These are phyloP conservation scores for Colletotrichum sp. DNA, from an alignment of 2,329 filamentous ascomycete species.

Conservation along the genomic window DNA sequence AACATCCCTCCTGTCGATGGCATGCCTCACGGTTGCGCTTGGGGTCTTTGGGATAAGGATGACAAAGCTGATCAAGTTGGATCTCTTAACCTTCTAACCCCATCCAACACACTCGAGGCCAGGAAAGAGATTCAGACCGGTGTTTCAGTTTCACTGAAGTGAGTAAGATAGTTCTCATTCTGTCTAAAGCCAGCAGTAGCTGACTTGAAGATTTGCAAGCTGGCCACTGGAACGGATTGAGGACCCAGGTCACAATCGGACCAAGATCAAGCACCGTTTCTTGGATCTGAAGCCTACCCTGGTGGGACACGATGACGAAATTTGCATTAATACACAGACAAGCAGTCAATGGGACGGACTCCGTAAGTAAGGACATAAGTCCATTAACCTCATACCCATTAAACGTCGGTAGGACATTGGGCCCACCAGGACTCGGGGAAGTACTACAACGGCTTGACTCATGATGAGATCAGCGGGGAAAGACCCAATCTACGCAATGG, in stretches of 20 bases:
- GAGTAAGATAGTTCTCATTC: not conserved
- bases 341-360: not conserved
- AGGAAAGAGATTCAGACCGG: not conserved
- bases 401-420: not conserved
- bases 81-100: not conserved
- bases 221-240: not conserved
- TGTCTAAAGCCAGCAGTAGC: not conserved
- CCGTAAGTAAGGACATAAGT: not conserved
- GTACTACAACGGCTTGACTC: not conserved
- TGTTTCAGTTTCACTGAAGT: not conserved
- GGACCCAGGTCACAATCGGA: not conserved
- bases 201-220: not conserved
- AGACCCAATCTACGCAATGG: not conserved
- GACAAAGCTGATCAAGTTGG: not conserved
- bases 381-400: not conserved
- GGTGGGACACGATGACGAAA: not conserved
- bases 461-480: not conserved
- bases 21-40: not conserved
- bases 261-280: not conserved
- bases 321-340: not conserved
- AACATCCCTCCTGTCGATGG: not conserved
- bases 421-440: not conserved
- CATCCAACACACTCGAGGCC: not conserved
- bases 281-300: not conserved
- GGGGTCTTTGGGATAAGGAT: not conserved